A percentile compares a stretch with the other conserved stretches of the same genome.
These are phyloP conservation scores for Trichothecium roseum DNA, from an alignment of 2,329 filamentous ascomycete genomes.

Conservation along the genomic window DNA sequence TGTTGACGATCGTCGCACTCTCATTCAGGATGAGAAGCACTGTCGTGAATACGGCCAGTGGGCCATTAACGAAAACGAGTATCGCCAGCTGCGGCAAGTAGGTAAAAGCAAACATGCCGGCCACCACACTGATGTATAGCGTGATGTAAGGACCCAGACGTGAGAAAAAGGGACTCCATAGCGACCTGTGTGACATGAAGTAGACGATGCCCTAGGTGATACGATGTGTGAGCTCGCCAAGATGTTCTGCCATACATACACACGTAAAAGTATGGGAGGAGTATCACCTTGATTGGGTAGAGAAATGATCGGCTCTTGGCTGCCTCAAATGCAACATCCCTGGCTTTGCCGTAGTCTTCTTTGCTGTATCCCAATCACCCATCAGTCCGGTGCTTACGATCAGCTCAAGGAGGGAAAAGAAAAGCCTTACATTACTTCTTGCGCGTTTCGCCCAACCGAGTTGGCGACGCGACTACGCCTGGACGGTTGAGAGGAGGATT, in stretches of 20 bases:
- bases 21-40: conserved; percentile 56
- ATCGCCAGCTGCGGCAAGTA: conserved; percentile 79
- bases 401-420: conserved; percentile 1
- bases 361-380: conserved; percentile 27
- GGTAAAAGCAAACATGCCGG: conserved; percentile 77
- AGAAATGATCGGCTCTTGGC: conserved; percentile 69
- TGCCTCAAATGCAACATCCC: conserved; percentile 54
- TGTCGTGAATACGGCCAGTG: conserved; percentile 64
- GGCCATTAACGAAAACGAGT: conserved; percentile 76
- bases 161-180: conserved; percentile 50
- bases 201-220: conserved; percentile 46
- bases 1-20: conserved; percentile 46
- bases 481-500: conserved; percentile 11
- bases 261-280: neutral
- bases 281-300: conserved; percentile 63
- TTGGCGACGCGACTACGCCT: conserved; percentile 22
- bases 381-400: conserved; percentile 6
- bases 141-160: conserved; percentile 51
- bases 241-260: conserved; percentile 3
- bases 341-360: conserved; percentile 63
- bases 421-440: conserved; percentile 34
- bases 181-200: conserved; percentile 40
- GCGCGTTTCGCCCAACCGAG: conserved; percentile 33
- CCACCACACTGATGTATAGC: conserved; percentile 62
- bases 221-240: conserved; percentile 6